Evolutionary conservation across 176 grass and related monocot genomes (phyloP), one percentile per base, ranked within the genome.

Genomic region (Tillandsia leiboldiana): DNA sequence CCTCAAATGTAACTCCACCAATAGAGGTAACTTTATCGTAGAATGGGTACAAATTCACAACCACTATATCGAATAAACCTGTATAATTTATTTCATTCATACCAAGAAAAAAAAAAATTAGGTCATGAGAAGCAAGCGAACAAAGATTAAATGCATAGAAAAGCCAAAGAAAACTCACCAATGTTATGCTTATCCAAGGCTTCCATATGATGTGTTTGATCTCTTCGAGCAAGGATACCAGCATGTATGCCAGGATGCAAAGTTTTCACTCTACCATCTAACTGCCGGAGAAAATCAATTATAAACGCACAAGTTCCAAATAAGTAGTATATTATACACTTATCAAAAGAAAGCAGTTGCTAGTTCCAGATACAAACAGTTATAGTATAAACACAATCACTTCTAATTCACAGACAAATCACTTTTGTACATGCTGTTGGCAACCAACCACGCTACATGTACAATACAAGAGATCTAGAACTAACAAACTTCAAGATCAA

Each of bases 51-150:
- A 96, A 81, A 53, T 96, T 96, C 51, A 96, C 88, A 67, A 96
- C 93, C 70, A 96, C 93, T 58, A 96, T 77, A 74, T 96, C 93
- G 83, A 96, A 92, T 85, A 89, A 92, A 20, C 86, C 93, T 96
- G 73, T 64, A 20, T 29, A 33, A 53, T 72, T 65, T 73, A 10
- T 72, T 17, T 56, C 51, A 58, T 11, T 70, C 53, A 24, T 59
- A 12, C 22, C 33, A 42, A 42, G 13, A 61, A 18, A 10, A 61
- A 20, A 18, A 17, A 59, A 3, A 59, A 17, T 59, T 22, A 59
- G 0, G 56, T 61, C 33, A 61, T 20, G 22, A 61, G 17, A 18
- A 61, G 17, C 10, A 66, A 53, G 8, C 17, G 27, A 49, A 52
- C 26, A 54, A 58, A 26, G 20, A n/a, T 22, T 26, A 29, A 29